These are phyloP conservation scores for Fusarium denticulatum DNA, from an alignment of 2,329 filamentous ascomycete genomes.

Conservation along the genomic window DNA sequence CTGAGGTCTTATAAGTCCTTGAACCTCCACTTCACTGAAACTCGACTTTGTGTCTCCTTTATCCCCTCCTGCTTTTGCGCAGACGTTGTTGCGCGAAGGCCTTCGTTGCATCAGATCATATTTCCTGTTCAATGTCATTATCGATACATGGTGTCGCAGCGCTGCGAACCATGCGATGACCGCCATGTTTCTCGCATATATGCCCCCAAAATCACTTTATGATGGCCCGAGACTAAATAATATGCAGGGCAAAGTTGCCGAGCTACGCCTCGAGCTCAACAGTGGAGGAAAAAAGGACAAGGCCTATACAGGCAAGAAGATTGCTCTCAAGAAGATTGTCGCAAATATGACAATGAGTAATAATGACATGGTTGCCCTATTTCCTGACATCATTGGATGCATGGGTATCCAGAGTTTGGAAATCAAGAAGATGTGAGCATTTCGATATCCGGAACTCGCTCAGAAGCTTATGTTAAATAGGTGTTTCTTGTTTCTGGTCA, in stretches of 20 bases:
- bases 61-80: neutral
- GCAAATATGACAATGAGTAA: conserved; percentile 99
- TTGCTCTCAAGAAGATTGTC: conserved; percentile 98
- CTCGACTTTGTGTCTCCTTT: conserved; percentile 6
- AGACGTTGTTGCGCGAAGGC: neutral
- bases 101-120: neutral
- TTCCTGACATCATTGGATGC: conserved; percentile 93
- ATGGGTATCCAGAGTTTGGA: conserved; percentile 95
- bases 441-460: neutral
- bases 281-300: conserved; percentile 98
- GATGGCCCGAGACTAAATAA: conserved; percentile 63
- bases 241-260: conserved; percentile 96
- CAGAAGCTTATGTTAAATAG: conserved; percentile 57
- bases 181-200: conserved; percentile 64
- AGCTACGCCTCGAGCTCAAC: conserved; percentile 93
- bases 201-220: conserved; percentile 56
- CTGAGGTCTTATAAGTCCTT: conserved; percentile 17
- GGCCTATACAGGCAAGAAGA: conserved; percentile 94
- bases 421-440: conserved; percentile 95
- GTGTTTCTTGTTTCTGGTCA: conserved; percentile 98
- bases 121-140: conserved; percentile 19
- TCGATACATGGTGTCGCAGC: conserved; percentile 1
- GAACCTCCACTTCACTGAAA: conserved; percentile 6
- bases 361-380: conserved; percentile 98
- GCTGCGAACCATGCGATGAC: conserved; percentile 33